Base-by-base conservation (phyloP, 306 rosid species). In the Adenanthera pavonina region DNA sequence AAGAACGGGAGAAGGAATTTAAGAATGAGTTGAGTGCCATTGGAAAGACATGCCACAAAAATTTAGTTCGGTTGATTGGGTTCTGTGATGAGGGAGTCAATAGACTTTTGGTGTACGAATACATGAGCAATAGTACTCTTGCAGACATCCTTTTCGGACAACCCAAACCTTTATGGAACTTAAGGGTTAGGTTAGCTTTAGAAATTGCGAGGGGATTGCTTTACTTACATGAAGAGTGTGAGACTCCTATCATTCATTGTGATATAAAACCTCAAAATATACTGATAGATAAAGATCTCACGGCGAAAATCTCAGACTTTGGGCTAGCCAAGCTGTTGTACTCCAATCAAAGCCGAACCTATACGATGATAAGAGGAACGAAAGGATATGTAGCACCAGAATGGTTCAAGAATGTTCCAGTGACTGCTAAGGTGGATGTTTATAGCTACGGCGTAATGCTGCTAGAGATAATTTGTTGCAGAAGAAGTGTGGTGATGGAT, bases 221-320 rank as follows among this genome's bases (percentile, higher is more conserved):
- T 57, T 87, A 87, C 80, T 82, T 87, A 11, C 90, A 87, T 1
- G 86, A 87, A 82, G 90, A 87, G 64, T 87, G 88, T 60, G 90
- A 79, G 16, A 8, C 78, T 6, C 81, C 82, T 11, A 87, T 85
- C 51, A 87, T 87, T 82, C 90, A 87, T 12, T 87, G 88, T 17
- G 90, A 87, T 36, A 87, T 85, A 3, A 87, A 87, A 36, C 88
- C 88, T 72, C 90, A 84, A 69, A 85, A 87, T 69, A 82, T 87
- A 66, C 85, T 87, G 9, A 47, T 87, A 66, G 76, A 82, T n/a
- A 83, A 87, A 3, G 14, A 67, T 13, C 79, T 78, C 36, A 59
- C n/a, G 3, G 68, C 83, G 1, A 84, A 84, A 56, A 84, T 87
- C 6, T 82, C 90, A 25, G 86, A 87, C 35, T 84, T 87, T 16